These are phyloP conservation scores for Rhodotorula sphaerocarpa DNA, from an alignment of 768 basidiomycete genomes.

Conservation along the genomic window DNA sequence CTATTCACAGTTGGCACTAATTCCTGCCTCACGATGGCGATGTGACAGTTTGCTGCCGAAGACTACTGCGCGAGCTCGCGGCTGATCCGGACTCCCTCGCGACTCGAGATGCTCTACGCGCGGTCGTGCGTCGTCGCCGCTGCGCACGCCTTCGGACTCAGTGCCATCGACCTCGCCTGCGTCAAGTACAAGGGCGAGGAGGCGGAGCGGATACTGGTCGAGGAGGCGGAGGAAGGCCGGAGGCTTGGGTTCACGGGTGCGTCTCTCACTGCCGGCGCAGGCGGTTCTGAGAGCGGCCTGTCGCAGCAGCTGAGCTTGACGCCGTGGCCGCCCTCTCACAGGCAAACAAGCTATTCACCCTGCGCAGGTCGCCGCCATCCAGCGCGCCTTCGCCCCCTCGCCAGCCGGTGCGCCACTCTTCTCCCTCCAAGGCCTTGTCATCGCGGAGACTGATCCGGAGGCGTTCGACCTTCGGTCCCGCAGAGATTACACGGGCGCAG, in stretches of 20 bases:
- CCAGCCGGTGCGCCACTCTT: constrained; percentile 51
- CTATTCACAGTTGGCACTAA: constrained; percentile 41
- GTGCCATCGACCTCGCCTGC: constrained; percentile 80
- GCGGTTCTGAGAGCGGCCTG: not conserved
- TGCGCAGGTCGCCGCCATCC: constrained; percentile 65
- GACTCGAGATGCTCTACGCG: constrained; percentile 70
- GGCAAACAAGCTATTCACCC: constrained; percentile 85
- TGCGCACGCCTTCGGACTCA: constrained; percentile 72
- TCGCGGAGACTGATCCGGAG: not conserved
- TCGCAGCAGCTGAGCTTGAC: constrained; percentile 40
- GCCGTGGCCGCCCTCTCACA: not conserved
- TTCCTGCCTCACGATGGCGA: constrained; percentile 47
- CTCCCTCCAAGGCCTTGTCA: not conserved
- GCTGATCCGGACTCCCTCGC: constrained; percentile 64
- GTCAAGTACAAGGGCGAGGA: constrained; percentile 76
- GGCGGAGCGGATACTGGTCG: constrained; percentile 56
- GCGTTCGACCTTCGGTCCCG: not conserved
- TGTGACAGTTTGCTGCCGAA: constrained; percentile 93
- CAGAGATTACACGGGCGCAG: constrained; percentile 69
- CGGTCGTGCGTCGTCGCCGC: constrained; percentile 71
- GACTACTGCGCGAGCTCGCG: constrained; percentile 89
- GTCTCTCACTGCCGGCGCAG: not conserved
- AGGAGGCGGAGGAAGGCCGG: constrained; percentile 71
- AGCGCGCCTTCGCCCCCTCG: constrained; percentile 69
- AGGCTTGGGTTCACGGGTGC: constrained; percentile 63